Evolutionary conservation across 495 filamentous ascomycete species (phyloP), one percentile per base, ranked within the genome.

Genomic region (Aspergillus mulundensis): DNA sequence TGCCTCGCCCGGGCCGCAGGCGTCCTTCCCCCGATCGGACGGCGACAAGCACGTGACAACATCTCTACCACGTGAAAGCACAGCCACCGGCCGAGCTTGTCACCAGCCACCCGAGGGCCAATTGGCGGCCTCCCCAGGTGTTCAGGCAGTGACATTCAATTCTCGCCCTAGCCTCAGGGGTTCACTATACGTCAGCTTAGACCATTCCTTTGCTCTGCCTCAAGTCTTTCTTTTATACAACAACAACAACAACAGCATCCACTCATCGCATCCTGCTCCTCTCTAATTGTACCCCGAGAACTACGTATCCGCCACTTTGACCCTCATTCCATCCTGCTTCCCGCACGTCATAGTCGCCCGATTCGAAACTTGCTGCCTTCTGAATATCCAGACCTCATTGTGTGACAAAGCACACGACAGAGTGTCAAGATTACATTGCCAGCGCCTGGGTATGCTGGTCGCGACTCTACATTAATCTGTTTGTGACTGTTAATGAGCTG

Each of bases 321-420:
- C 50, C 49, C 10, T 12, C 21, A 44, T 44, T 24, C 6, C 42
- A 24, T 21, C 42, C 21, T 46, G 16, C 30, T 18, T 56, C 20
- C 47, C 39, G 25, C 54, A 57, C 54, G 54, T 57, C 54, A 57
- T 57, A 46, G 11, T 19, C 50, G 39, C 46, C 47, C 11, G 12
- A 36, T 36, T 36, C 32, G 32, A 43, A 44, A 36, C 16, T 25
- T 57, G 46, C 54, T 57, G 39, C 38, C 47, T 50, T 44, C 18
- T 18, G 18, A 7, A 21, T 41, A 15, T 34, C 34, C 23, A 8
- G 8, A 20, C n/a, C 28, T 19, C 46, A 6, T 18, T 30, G 19
- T 50, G 38, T 43, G 18, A 41, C 44, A 23, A 44, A 41, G 30
- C 32, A 48, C 30, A 56, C 12, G 18, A 24, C 28, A n/a, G n/a